phyloP scores from a whole-genome alignment of 352 stramenopile genomes.

The Globisporangium viniferum region DNA sequence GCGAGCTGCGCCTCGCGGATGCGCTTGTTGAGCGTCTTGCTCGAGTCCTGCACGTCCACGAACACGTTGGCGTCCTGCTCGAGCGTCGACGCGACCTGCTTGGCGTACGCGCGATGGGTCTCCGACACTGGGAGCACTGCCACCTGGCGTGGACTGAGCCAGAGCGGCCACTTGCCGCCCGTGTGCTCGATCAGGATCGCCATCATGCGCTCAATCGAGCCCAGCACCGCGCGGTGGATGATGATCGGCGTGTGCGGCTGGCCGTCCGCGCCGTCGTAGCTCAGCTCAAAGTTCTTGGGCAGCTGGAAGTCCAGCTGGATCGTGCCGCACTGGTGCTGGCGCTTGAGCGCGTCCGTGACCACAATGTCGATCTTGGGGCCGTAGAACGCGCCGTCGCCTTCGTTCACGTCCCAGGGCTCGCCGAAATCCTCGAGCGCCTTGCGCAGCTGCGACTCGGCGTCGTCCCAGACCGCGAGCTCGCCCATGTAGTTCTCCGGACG shows the following conservation, averaged over 20 bases:
- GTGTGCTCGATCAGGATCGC: conserved; percentile 97
- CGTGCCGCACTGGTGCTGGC: conserved; percentile 96
- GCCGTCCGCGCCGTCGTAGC: conserved; percentile 89
- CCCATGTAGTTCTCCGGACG: conserved; percentile 95
- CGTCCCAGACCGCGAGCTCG: conserved; percentile 92
- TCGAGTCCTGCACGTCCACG: conserved; percentile 68
- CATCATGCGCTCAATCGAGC: conserved; percentile 98
- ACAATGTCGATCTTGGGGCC: conserved; percentile 98
- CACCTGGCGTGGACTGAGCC: conserved; percentile 87
- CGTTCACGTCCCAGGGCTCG: conserved; percentile 85
- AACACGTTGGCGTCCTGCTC: conserved; percentile 41
- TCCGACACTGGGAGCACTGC: conserved; percentile 74
- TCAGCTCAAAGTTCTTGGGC: conserved; percentile 94
- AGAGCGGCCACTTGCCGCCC: conserved; percentile 96
- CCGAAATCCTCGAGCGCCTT: conserved; percentile 67
- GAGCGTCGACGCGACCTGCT: conserved; percentile 43
- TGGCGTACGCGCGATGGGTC: conserved; percentile 58
- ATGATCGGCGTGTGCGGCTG: conserved; percentile 95
- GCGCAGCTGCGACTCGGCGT: conserved; percentile 78
- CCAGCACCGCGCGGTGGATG: conserved; percentile 96
- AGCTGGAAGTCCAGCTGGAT: conserved; percentile 99
- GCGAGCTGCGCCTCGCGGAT: conserved; percentile 78
- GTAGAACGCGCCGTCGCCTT: conserved; percentile 96
- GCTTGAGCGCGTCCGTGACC: conserved; percentile 95
- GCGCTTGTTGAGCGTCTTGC: conserved; percentile 86